Conservation (phyloP, 495 filamentous ascomycete species). For the Xylaria grammica region DNA sequence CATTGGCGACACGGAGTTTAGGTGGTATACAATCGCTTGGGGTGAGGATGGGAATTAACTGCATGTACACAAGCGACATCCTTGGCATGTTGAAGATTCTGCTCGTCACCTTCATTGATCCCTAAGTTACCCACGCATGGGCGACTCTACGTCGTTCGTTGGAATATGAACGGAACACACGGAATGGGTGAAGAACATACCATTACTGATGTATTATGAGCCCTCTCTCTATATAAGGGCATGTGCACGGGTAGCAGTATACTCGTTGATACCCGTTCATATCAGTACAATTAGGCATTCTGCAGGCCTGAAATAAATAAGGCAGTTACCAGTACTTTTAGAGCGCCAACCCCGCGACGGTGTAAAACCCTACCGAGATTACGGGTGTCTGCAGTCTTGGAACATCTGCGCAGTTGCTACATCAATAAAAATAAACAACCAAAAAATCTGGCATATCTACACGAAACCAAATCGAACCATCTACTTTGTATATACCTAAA, state of each 20-base stretch:
- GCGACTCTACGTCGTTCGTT: not conserved
- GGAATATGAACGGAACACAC: not conserved
- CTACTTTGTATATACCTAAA: too few species aligned
- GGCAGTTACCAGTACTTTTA: not conserved
- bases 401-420: too few species aligned
- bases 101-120: constrained; percentile 3
- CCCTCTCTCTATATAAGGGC: not conserved
- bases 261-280: not conserved
- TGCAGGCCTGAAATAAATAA: not conserved
- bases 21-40: constrained; percentile 5
- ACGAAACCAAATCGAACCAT: too few species aligned
- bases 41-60: not conserved
- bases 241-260: not conserved
- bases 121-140: not conserved
- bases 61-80: not conserved
- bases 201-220: constrained; percentile 12
- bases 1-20: constrained; percentile 17
- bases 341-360: not conserved
- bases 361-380: not conserved
- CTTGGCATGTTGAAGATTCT: not conserved
- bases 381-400: too few species aligned
- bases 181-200: not conserved
- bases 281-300: not conserved
- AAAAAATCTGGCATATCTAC: too few species aligned
- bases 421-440: too few species aligned